A percentile compares a stretch with the other conserved stretches of the same genome.
These are phyloP conservation scores for Tylopilus sp. DNA, from an alignment of 768 basidiomycete genomes.

Conservation along the genomic window DNA sequence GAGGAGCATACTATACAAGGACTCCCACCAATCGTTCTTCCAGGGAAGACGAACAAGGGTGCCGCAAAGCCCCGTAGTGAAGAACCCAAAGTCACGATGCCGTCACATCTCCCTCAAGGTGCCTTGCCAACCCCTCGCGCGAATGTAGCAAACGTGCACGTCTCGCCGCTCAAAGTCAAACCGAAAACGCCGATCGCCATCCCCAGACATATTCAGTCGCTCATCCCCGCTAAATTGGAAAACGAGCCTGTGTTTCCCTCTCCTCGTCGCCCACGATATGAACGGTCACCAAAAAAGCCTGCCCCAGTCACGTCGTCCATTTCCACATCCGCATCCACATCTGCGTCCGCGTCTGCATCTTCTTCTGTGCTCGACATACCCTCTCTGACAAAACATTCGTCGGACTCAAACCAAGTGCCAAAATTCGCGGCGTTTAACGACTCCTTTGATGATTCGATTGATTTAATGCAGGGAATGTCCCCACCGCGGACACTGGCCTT, in stretches of 20 bases:
- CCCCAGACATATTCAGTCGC: conserved; percentile 55
- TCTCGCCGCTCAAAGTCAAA: conserved; percentile 56
- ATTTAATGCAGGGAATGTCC: conserved; percentile 42
- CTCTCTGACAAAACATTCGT: conserved; percentile 37
- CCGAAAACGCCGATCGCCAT: conserved; percentile 52
- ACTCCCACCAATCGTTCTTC: conserved; percentile 29
- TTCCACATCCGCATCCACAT: conserved; percentile 33
- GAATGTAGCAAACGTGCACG: conserved; percentile 25
- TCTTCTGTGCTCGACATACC: conserved; percentile 46
- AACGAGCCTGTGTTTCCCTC: conserved; percentile 50
- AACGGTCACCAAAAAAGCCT: conserved; percentile 30
- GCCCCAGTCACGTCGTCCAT: neutral
- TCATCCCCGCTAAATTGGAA: conserved; percentile 66
- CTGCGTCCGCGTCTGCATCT: conserved; percentile 26
- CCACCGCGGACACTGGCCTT: conserved; percentile 56
- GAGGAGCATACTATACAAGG: conserved; percentile 29
- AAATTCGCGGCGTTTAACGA: conserved; percentile 33
- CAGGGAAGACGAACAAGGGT: conserved; percentile 45
- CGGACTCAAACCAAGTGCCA: conserved; percentile 42
- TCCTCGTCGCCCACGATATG: conserved; percentile 30
- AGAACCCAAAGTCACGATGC: conserved; percentile 50
- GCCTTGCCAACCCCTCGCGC: conserved; percentile 36
- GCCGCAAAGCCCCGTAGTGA: conserved; percentile 43
- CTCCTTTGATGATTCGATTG: conserved; percentile 38
- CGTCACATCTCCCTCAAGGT: conserved; percentile 26